Conservation (phyloP, 345 rosid genomes). For the Camelina laxa region DNA sequence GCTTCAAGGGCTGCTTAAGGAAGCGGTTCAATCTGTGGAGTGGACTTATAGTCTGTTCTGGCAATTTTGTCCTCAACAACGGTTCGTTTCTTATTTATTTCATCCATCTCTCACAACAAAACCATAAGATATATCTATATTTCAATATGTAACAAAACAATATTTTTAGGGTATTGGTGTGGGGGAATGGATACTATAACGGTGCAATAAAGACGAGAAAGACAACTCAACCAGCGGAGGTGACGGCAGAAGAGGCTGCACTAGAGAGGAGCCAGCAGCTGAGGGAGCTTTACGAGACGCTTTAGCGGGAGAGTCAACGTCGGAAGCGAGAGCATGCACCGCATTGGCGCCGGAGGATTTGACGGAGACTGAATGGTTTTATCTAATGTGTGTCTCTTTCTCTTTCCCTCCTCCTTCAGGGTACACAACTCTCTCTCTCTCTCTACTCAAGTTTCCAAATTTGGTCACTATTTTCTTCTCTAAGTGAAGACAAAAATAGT, state of each 20-base stretch:
- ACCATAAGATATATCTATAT: background rate
- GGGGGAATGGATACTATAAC: constrained; percentile 97
- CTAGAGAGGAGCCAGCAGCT: constrained; percentile 95
- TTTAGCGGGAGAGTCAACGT: constrained; percentile 74
- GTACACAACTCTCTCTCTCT: constrained; percentile 63
- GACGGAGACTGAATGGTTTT: constrained; percentile 97
- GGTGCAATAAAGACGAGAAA: constrained; percentile 97
- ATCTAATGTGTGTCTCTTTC: constrained; percentile 96
- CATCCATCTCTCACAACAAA: constrained; percentile 9
- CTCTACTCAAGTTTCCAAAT: background rate
- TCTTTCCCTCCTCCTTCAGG: constrained; percentile 81
- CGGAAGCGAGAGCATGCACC: constrained; percentile 64
- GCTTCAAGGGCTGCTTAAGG: constrained; percentile 73
- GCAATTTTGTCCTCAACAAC: constrained; percentile 93
- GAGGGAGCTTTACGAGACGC: constrained; percentile 83
- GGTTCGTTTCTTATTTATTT: constrained; percentile 49
- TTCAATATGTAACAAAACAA: background rate
- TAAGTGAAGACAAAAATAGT: constrained; percentile 37
- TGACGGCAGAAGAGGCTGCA: constrained; percentile 85
- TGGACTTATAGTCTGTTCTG: constrained; percentile 98
- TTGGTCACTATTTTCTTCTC: background rate
- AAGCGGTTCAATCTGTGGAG: constrained; percentile 84
- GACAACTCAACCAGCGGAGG: constrained; percentile 94
- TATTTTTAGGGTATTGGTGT: constrained; percentile 62
- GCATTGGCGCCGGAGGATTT: constrained; percentile 94